These are phyloP conservation scores for Alternaria triticina DNA, from an alignment of 2,329 filamentous ascomycete genomes.

Conservation along the genomic window DNA sequence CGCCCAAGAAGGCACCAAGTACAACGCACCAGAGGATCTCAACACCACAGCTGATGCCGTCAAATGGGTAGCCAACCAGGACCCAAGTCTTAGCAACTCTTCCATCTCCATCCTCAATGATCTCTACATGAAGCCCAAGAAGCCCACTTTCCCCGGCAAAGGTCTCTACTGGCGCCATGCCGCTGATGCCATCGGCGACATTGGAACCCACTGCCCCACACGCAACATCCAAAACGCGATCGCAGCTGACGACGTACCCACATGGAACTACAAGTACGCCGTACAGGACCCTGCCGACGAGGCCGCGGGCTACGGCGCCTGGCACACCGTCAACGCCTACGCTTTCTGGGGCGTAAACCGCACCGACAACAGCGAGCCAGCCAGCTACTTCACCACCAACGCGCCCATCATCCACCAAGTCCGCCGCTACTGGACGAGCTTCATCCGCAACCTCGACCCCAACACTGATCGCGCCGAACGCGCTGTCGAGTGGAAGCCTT, in stretches of 20 bases:
- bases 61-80: slow-evolving; percentile 64
- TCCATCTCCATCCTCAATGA: slow-evolving; percentile 61
- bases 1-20: slow-evolving; percentile 69
- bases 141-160: slow-evolving; percentile 52
- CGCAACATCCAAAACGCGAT: slow-evolving; percentile 60
- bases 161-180: slow-evolving; percentile 66
- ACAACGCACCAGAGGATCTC: slow-evolving; percentile 61
- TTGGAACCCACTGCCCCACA: slow-evolving; percentile 70
- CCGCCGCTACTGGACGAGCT: slow-evolving; percentile 77
- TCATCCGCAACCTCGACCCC: slow-evolving; percentile 70
- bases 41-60: slow-evolving; percentile 58
- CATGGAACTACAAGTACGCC: slow-evolving; percentile 74
- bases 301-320: slow-evolving; percentile 65
- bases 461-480: slow-evolving; percentile 60
- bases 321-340: slow-evolving; percentile 70
- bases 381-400: slow-evolving; percentile 65
- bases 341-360: slow-evolving; percentile 72
- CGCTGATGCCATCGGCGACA: slow-evolving; percentile 66
- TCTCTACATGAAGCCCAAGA: slow-evolving; percentile 60
- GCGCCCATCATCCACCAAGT: slow-evolving; percentile 64
- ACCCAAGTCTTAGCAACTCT: slow-evolving; percentile 58
- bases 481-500: slow-evolving; percentile 61
- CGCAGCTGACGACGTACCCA: slow-evolving; percentile 48
- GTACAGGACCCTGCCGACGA: slow-evolving; percentile 66
- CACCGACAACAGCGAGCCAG: slow-evolving; percentile 56